Evolutionary conservation across 495 filamentous ascomycete species (phyloP).

Genomic region (Cairneyella variabilis): DNA sequence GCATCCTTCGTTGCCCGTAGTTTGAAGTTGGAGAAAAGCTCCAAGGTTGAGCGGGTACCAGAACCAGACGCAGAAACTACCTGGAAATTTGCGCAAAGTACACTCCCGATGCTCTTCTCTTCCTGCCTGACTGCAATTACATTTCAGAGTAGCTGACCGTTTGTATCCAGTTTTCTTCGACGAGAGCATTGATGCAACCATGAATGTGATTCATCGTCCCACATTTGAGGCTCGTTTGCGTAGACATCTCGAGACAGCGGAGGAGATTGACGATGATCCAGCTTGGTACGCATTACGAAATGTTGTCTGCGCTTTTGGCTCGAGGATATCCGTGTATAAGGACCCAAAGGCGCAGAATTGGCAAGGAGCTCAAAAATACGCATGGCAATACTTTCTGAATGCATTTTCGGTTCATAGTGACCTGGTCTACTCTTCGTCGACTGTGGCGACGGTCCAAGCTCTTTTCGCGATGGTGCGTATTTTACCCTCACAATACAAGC

Average conservation of each 20-base stretch:
- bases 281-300: conserved; percentile 19
- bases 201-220: neutral
- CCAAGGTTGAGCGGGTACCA: neutral
- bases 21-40: neutral
- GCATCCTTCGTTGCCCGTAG: neutral
- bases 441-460: neutral
- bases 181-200: conserved; percentile 3
- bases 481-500: neutral
- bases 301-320: conserved; percentile 12
- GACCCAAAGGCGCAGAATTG: neutral
- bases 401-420: neutral
- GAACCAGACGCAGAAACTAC: conserved; percentile 14
- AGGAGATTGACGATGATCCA: neutral
- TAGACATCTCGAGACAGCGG: neutral
- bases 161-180: conserved; percentile 10
- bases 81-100: conserved; percentile 15
- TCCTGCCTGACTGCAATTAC: no score
- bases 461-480: neutral
- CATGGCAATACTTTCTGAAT: conserved; percentile 5
- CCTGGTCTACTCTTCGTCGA: neutral
- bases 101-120: no score
- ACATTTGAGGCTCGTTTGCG: neutral
- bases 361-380: neutral
- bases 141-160: no score
- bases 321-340: conserved; percentile 4